These are phyloP conservation scores for Colletotrichum sp. DNA, from an alignment of 2,329 filamentous ascomycete species.

Conservation along the genomic window DNA sequence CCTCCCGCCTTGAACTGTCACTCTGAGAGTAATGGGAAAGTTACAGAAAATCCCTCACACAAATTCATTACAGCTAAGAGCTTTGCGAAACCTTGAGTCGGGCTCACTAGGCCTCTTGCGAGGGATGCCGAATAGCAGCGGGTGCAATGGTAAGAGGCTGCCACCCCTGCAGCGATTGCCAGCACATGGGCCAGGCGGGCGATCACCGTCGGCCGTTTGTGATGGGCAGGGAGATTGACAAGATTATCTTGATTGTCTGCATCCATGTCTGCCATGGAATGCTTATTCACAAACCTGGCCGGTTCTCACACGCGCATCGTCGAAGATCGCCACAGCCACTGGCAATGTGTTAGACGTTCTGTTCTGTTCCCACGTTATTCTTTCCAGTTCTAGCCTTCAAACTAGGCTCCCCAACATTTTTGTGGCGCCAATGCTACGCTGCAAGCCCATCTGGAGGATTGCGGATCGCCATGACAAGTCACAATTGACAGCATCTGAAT, in stretches of 20 bases:
- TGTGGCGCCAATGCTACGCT: background rate
- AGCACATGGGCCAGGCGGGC: background rate
- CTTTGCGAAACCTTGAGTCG: background rate
- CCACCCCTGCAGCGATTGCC: background rate
- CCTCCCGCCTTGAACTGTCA: background rate
- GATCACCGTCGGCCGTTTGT: background rate
- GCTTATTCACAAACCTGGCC: background rate
- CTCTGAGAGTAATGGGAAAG: background rate
- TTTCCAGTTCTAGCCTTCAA: background rate
- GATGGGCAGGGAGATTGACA: background rate
- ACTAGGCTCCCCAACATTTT: background rate
- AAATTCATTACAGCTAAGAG: background rate
- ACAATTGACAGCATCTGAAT: background rate
- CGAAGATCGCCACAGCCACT: slow-evolving; percentile 8
- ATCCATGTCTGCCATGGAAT: background rate
- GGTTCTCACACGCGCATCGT: background rate
- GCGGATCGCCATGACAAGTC: background rate
- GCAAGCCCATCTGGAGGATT: background rate
- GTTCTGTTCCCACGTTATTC: background rate
- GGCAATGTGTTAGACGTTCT: background rate
- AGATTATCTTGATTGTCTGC: background rate
- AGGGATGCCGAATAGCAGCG: background rate
- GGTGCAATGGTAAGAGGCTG: background rate
- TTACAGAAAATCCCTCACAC: background rate
- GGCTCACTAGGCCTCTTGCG: background rate